These are phyloP conservation scores for Globisporangium cylindrosporum DNA, from an alignment of 352 stramenopile genomes.

Conservation along the genomic window DNA sequence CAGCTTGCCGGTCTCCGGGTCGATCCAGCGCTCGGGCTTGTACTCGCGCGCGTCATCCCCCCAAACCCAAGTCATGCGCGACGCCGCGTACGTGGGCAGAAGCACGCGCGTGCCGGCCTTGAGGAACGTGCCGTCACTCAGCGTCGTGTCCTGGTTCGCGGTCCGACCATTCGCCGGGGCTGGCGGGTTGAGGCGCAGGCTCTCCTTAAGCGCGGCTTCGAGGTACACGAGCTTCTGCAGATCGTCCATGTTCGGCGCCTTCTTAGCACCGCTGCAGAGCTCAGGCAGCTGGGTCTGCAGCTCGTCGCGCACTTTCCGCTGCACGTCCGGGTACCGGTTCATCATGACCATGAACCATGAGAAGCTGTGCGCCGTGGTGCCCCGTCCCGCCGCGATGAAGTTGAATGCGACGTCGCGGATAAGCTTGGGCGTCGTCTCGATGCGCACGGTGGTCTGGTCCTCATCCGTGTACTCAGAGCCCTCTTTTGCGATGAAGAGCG, in stretches of 20 bases:
- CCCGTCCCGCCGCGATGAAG: slow-evolving; percentile 67
- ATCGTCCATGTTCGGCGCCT: slow-evolving; percentile 35
- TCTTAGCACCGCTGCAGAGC: slow-evolving; percentile 24
- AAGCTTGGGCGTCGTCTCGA: slow-evolving; percentile 25
- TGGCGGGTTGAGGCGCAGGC: slow-evolving; percentile 59
- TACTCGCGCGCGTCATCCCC: slow-evolving; percentile 59
- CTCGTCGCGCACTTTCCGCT: slow-evolving; percentile 49
- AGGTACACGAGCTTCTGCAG: slow-evolving; percentile 58
- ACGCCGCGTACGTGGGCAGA: slow-evolving; percentile 56
- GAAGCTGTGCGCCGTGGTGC: slow-evolving; percentile 62
- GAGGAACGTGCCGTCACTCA: slow-evolving; percentile 66
- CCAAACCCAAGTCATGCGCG: slow-evolving; percentile 54
- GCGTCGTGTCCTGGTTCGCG: slow-evolving; percentile 40
- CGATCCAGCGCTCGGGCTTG: slow-evolving; percentile 69
- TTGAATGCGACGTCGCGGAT: slow-evolving; percentile 73
- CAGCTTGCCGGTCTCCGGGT: slow-evolving; percentile 31
- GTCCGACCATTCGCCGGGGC: slow-evolving; percentile 51
- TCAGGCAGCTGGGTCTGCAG: slow-evolving; percentile 33
- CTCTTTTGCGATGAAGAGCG: slow-evolving; percentile 41
- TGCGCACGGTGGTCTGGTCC: slow-evolving; percentile 12
- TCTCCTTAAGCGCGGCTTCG: slow-evolving; percentile 62
- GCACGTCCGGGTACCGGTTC: slow-evolving; percentile 46
- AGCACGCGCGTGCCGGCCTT: slow-evolving; percentile 43
- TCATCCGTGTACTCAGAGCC: slow-evolving; percentile 25
- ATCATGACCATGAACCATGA: slow-evolving; percentile 78